A percentile compares a stretch with the other conserved stretches of the same genome.
Conservation (phyloP, 1,284 basidiomycete genomes). For the Kalmanozyma brasiliensis region DNA sequence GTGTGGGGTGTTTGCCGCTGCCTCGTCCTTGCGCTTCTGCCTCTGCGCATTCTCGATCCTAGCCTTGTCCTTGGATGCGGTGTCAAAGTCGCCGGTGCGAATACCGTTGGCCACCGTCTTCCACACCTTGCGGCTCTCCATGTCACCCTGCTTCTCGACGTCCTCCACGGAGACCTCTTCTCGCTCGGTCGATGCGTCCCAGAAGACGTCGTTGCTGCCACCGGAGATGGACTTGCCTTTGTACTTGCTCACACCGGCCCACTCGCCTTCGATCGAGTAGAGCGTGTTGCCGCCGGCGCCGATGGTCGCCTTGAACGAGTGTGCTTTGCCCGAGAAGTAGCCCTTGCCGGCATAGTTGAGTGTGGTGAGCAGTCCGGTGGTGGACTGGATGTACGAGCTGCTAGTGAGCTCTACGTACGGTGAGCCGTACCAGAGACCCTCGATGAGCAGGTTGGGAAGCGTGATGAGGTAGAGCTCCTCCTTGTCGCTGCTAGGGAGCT, state of each 20-base stretch:
- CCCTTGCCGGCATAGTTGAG: conserved; percentile 88
- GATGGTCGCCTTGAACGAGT: conserved; percentile 87
- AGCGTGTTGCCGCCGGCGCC: conserved; percentile 70
- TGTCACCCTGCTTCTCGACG: conserved; percentile 78
- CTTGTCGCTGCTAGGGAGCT: conserved; percentile 73
- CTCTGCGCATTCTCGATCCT: conserved; percentile 96
- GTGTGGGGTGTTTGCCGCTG: conserved; percentile 79
- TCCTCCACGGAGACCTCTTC: conserved; percentile 79
- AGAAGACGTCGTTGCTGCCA: conserved; percentile 69
- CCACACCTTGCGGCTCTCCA: conserved; percentile 91
- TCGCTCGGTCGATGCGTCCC: conserved; percentile 71
- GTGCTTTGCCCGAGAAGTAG: conserved; percentile 91
- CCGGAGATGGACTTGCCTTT: conserved; percentile 53
- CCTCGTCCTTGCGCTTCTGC: conserved; percentile 85
- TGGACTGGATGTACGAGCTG: conserved; percentile 83
- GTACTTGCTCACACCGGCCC: conserved; percentile 78
- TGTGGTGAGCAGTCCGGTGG: conserved; percentile 77
- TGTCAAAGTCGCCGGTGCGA: conserved; percentile 86
- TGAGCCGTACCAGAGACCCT: conserved; percentile 70
- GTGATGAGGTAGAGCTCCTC: conserved; percentile 83
- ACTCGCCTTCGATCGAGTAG: conserved; percentile 84
- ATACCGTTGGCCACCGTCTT: conserved; percentile 88
- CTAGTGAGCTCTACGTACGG: conserved; percentile 91
- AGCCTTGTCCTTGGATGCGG: conserved; percentile 88
- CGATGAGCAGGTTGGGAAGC: conserved; percentile 72